Evolutionary conservation across 176 grass and related monocot species (phyloP).

Genomic region (Triticum aestivum): IWGSC_CS_RefSeq_v2.1 NC_057804.1:518139091-518139590

Average conservation of each 20-base stretch:
- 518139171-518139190: constrained; percentile 58
- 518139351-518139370: constrained; percentile 32
- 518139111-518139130: constrained; percentile 39
- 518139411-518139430: constrained; percentile 39
- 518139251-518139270: constrained; percentile 51
- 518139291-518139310: constrained; percentile 46
- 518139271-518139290: constrained; percentile 47
- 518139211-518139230: constrained; percentile 31
- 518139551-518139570: constrained; percentile 42
- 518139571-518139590: constrained; percentile 46
- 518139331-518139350: constrained; percentile 48
- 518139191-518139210: constrained; percentile 52
- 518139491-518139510: constrained; percentile 54
- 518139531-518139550: constrained; percentile 48
- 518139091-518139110: constrained; percentile 43
- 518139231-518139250: constrained; percentile 49
- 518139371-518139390: constrained; percentile 41
- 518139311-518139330: constrained; percentile 32
- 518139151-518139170: constrained; percentile 52
- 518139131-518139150: constrained; percentile 36
- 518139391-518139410: constrained; percentile 42
- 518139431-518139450: constrained; percentile 38
- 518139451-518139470: constrained; percentile 36
- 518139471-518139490: constrained; percentile 51
- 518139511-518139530: constrained; percentile 47